Conservation (phyloP, 164 flowering plant species). For the Liquidambar formosana region DNA sequence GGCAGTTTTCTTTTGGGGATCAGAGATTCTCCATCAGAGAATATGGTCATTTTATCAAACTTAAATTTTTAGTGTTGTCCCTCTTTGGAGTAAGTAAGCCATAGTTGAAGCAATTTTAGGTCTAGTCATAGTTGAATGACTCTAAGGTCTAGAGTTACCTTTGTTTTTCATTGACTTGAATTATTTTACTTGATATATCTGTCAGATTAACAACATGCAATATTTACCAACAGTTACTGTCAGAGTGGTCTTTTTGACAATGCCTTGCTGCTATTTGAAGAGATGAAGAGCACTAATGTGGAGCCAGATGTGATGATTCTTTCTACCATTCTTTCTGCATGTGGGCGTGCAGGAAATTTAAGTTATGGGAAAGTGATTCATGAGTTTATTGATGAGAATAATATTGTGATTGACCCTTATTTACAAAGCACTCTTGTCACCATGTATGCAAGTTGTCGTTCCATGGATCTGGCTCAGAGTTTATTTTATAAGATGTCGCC, state of each 20-base stretch:
- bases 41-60: too few relatives aligned
- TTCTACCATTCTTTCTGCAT: constrained; percentile 58
- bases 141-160: background rate
- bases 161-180: background rate
- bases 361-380: constrained; percentile 53
- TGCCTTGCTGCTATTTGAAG: constrained; percentile 54
- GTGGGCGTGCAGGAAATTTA: constrained; percentile 54
- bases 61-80: too few relatives aligned
- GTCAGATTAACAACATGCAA: background rate
- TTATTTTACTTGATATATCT: background rate
- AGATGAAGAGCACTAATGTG: constrained; percentile 52
- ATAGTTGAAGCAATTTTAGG: too few relatives aligned
- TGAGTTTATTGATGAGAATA: constrained; percentile 38
- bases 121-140: too few relatives aligned
- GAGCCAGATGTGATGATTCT: constrained; percentile 60
- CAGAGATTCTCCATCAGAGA: too few relatives aligned
- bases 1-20: too few relatives aligned
- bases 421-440: constrained; percentile 57
- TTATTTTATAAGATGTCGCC: constrained; percentile 42
- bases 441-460: constrained; percentile 70
- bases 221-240: constrained; percentile 40
- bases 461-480: constrained; percentile 57
- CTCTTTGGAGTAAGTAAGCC: too few relatives aligned
- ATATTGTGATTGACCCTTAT: constrained; percentile 39
- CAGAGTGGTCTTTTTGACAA: constrained; percentile 50